Base-by-base conservation (phyloP, 352 stramenopile species). In the Phytophthora syringae region DNA sequence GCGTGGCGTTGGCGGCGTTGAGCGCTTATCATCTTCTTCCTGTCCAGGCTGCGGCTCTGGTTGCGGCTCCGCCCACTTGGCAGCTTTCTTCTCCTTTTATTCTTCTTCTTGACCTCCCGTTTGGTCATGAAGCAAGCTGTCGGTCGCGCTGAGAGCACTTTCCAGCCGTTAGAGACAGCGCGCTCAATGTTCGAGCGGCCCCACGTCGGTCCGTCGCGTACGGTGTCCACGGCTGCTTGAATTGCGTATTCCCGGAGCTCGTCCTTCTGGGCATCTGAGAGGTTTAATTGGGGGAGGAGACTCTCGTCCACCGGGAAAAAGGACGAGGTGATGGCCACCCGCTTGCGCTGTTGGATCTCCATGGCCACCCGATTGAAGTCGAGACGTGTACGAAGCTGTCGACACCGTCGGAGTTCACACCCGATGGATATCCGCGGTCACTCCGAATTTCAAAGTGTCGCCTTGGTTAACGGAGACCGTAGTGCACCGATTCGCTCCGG, bases 161-260 rank as follows among this genome's bases (percentile, higher is more conserved):
- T 84, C 83, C 83, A 92, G 36, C 81, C 83, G 36, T 59, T 69
- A 0, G 74, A 68, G 22, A 81, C 68, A 0, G 83, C 77, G 4
- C 34, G 66, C 22, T 79, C 65, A 7, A 89, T 67, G 59, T 90
- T 90, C 30, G 77, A 77, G 39, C 83, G 77, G 15, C 71, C 83
- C 83, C 83, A 92, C 44, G 77, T 85, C 12, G 79, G 77, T 13
- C 83, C 83, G 36, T 92, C 79, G 27, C 78, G 79, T 13, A 92
- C 39, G 5, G 80, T 74, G 36, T 86, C 70, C 28, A 75, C 58
- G 16, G 76, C 79, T 13, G 72, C 79, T 30, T 80, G 77, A n/a
- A 81, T 43, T n/a, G 83, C 72, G 63, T 84, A 90, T 13, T 60
- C 58, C 34, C 79, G 83, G 7, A 92, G 74, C 58, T 92, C 83